Evolutionary conservation across 75 land plant species (phyloP).

Genomic region (Chamaecyparis obtusa): DNA sequence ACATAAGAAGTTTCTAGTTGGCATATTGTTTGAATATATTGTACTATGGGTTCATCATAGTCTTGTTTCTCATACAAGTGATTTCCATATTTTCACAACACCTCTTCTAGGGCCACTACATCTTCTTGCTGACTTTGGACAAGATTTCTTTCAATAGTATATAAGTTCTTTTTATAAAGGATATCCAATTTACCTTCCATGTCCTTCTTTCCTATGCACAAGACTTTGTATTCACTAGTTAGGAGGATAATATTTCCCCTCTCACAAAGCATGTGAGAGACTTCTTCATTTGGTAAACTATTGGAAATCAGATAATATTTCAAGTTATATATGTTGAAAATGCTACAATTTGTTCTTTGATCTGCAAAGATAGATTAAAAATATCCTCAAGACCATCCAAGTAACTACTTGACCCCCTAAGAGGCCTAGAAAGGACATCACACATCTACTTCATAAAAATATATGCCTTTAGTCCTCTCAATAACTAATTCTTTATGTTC

Average conservation of each 20-base stretch:
- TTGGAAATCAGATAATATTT: slow-evolving; percentile 92
- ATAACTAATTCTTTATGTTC: slow-evolving; percentile 85
- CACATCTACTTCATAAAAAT: slow-evolving; percentile 94
- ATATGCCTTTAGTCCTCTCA: slow-evolving; percentile 92
- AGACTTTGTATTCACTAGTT: slow-evolving; percentile 67
- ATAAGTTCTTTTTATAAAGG: slow-evolving; percentile 92
- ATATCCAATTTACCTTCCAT: slow-evolving; percentile 98
- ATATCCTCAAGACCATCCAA: slow-evolving; percentile 97
- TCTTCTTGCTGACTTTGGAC: slow-evolving; percentile 98
- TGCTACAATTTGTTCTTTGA: slow-evolving; percentile 50
- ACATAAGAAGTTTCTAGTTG: slow-evolving; percentile 97
- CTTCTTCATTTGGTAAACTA: slow-evolving; percentile 73
- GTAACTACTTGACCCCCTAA: slow-evolving; percentile 86
- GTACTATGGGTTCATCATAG: slow-evolving; percentile 96
- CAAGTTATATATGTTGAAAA: slow-evolving; percentile 87
- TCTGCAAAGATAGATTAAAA: slow-evolving; percentile 80
- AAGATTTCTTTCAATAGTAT: slow-evolving; percentile 92
- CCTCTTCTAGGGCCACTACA: slow-evolving; percentile 94
- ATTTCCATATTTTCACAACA: slow-evolving; percentile 91
- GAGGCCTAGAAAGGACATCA: slow-evolving; percentile 99
- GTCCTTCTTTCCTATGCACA: slow-evolving; percentile 87
- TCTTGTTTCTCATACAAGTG: slow-evolving; percentile 91
- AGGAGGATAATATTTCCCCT: slow-evolving; percentile 88
- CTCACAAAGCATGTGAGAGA: slow-evolving; percentile 87
- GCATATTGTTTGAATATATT: slow-evolving; percentile 92